Conservation (phyloP, 2,329 filamentous ascomycete species). For the Pseudogymnoascus sp. region DNA sequence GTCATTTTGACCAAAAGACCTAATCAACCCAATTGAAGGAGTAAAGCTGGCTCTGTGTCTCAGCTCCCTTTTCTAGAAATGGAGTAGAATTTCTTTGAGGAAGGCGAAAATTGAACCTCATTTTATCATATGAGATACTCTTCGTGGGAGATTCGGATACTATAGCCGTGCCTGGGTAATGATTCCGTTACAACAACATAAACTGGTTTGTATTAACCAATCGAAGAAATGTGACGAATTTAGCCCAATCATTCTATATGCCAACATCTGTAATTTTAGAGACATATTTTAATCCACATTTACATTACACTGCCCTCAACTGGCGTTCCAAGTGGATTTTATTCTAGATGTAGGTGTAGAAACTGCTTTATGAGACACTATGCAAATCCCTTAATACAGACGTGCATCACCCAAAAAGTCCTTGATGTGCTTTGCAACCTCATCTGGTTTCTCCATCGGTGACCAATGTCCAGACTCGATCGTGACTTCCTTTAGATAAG, state of each 20-base stretch:
- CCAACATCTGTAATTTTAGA: too few relatives aligned
- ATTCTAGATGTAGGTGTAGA: background rate
- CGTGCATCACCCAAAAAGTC: slow-evolving; percentile 2
- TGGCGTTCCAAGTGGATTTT: slow-evolving; percentile 11
- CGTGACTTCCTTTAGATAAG: slow-evolving; percentile 26
- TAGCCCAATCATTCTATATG: background rate
- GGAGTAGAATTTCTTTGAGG: background rate
- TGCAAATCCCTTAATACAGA: background rate
- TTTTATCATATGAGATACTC: background rate
- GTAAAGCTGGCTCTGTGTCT: background rate
- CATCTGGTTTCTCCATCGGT: slow-evolving; percentile 29
- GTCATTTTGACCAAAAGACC: background rate
- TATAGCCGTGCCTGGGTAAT: background rate
- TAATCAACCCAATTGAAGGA: background rate
- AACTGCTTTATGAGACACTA: background rate
- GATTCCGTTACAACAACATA: background rate
- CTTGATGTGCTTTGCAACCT: slow-evolving; percentile 16
- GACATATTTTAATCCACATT: background rate
- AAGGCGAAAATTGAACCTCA: background rate
- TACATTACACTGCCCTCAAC: background rate
- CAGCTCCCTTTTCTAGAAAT: background rate
- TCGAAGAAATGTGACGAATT: background rate
- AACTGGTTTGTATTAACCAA: background rate
- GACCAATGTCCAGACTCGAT: slow-evolving; percentile 31
- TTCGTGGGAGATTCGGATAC: background rate